These are phyloP conservation scores for Alternaria consortialis DNA, from an alignment of 2,329 filamentous ascomycete genomes.

Conservation along the genomic window DNA sequence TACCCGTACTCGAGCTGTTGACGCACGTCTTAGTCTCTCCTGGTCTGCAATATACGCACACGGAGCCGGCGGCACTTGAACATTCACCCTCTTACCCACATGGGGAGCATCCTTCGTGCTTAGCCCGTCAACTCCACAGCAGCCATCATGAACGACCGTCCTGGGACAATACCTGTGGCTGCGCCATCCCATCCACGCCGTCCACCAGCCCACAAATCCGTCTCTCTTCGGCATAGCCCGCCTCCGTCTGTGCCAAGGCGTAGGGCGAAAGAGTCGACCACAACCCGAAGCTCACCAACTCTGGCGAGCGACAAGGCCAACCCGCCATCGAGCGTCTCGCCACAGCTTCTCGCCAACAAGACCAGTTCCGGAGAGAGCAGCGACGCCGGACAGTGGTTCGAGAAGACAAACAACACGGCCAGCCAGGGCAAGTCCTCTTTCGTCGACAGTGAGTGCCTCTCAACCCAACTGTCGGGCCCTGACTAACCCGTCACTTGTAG, in stretches of 20 bases:
- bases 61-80: neutral
- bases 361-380: slow-evolving; percentile 61
- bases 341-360: slow-evolving; percentile 45
- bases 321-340: slow-evolving; percentile 54
- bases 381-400: slow-evolving; percentile 62
- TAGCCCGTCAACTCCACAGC: slow-evolving; percentile 15
- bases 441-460: slow-evolving; percentile 51
- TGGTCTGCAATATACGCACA: slow-evolving; percentile 2
- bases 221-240: slow-evolving; percentile 56
- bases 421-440: slow-evolving; percentile 49
- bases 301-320: slow-evolving; percentile 49
- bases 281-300: slow-evolving; percentile 34
- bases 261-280: slow-evolving; percentile 14
- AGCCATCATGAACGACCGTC: slow-evolving; percentile 35
- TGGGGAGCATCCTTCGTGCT: slow-evolving; percentile 24
- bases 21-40: neutral
- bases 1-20: neutral
- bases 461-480: neutral
- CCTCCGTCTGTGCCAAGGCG: slow-evolving; percentile 14
- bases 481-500: slow-evolving; percentile 26
- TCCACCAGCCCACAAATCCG: slow-evolving; percentile 56
- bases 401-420: slow-evolving; percentile 60
- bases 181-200: slow-evolving; percentile 50
- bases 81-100: slow-evolving; percentile 18
- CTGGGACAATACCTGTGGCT: slow-evolving; percentile 26